Conservation (phyloP, 148 eudicot species). For the Cornus florida region DNA sequence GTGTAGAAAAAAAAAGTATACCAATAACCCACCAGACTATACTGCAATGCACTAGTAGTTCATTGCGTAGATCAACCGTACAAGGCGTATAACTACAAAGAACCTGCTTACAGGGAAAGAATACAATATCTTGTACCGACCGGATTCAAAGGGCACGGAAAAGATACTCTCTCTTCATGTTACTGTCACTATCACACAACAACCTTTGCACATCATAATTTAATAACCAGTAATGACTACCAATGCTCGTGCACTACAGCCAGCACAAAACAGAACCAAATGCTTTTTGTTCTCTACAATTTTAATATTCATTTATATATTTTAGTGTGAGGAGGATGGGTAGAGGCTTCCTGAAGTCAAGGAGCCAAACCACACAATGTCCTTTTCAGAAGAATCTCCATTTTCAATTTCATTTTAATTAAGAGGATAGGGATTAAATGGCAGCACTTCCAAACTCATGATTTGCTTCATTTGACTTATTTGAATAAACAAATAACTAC, state of each 20-base stretch:
- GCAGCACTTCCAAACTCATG: slow-evolving; percentile 12
- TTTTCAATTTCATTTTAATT: slow-evolving; percentile 7
- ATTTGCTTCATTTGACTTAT: slow-evolving; percentile 22
- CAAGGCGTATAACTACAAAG: not conserved
- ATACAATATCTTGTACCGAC: slow-evolving; percentile 1
- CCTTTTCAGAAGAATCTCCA: slow-evolving; percentile 25
- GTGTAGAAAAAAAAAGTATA: not conserved
- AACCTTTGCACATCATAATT: slow-evolving; percentile 13
- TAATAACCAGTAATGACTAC: slow-evolving; percentile 14
- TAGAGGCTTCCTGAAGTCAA: slow-evolving; percentile 28
- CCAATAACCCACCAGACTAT: not conserved
- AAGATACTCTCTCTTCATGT: slow-evolving; percentile 1
- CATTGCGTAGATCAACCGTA: not conserved
- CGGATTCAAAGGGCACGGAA: slow-evolving; percentile 30
- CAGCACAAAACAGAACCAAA: slow-evolving; percentile 29
- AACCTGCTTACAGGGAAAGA: not conserved
- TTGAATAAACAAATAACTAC: not conserved
- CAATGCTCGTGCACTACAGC: slow-evolving; percentile 23
- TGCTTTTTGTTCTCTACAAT: slow-evolving; percentile 10
- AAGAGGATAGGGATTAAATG: not conserved
- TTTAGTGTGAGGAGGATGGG: slow-evolving; percentile 1
- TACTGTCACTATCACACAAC: slow-evolving; percentile 22
- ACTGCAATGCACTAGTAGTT: not conserved
- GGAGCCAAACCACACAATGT: slow-evolving; percentile 39
- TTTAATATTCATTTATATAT: slow-evolving; percentile 9